These are phyloP conservation scores for Pseudocercospora eumusae DNA, from an alignment of 2,329 filamentous ascomycete species.

Conservation along the genomic window DNA sequence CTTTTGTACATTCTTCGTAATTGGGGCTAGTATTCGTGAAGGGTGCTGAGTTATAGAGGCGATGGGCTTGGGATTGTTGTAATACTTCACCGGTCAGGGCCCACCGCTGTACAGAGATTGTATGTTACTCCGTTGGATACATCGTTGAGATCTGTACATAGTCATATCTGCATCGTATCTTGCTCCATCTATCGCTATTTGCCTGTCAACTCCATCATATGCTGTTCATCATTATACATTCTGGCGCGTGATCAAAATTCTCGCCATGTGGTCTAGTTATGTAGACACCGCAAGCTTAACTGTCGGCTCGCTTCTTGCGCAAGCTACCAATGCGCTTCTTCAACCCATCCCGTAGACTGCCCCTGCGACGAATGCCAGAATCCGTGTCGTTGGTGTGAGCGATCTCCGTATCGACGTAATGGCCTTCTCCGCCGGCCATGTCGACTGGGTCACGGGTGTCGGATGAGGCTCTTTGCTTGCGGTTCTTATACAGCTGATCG, in stretches of 20 bases:
- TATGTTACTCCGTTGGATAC: neutral
- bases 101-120: neutral
- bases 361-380: conserved; percentile 35
- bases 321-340: conserved; percentile 53
- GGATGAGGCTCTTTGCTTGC: conserved; percentile 35
- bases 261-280: neutral
- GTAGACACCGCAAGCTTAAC: neutral
- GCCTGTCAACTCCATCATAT: conserved; percentile 7
- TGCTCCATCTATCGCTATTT: conserved; percentile 4
- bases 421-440: conserved; percentile 38
- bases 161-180: conserved; percentile 6
- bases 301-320: conserved; percentile 39
- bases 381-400: conserved; percentile 34
- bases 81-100: neutral
- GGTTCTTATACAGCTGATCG: conserved; percentile 42
- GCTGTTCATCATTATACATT: conserved; percentile 6
- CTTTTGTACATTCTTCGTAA: neutral
- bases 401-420: conserved; percentile 38
- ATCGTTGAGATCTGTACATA: neutral
- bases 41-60: neutral
- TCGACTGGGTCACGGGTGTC: conserved; percentile 38
- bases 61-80: neutral
- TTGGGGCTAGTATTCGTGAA: neutral
- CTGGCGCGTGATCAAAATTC: neutral
- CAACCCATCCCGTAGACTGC: conserved; percentile 42